Percentiles rank a stretch among this genome's conserved stretches.
Evolutionary conservation across 1,139 yeast species (phyloP).

Genomic region (Kodamaea anthophila): DNA sequence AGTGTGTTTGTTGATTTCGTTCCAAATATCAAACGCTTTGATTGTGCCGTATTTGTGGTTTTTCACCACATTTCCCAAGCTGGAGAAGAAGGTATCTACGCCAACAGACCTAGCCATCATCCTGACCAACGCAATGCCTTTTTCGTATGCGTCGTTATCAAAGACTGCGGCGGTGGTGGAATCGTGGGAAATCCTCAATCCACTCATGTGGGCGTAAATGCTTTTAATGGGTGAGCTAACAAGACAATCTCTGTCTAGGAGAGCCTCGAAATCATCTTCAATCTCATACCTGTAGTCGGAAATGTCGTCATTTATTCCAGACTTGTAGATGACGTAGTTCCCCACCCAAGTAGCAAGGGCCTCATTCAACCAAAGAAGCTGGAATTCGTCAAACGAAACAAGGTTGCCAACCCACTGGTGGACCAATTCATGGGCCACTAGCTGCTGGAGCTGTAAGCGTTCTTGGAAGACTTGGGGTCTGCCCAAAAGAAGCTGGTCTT

Average conservation of each 20-base stretch:
- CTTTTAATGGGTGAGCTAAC: constrained; percentile 21
- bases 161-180: constrained; percentile 39
- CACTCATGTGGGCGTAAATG: constrained; percentile 22
- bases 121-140: constrained; percentile 57
- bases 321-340: constrained; percentile 30
- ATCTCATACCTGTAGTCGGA: constrained; percentile 31
- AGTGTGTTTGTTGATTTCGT: constrained; percentile 24
- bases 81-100: constrained; percentile 23
- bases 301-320: constrained; percentile 22
- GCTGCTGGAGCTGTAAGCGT: constrained; percentile 35
- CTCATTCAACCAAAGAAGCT: constrained; percentile 66
- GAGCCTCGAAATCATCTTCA: constrained; percentile 21
- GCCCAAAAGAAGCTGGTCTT: constrained; percentile 42
- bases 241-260: constrained; percentile 38
- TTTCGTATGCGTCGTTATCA: constrained; percentile 52
- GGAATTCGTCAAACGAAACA: constrained; percentile 63
- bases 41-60: constrained; percentile 31
- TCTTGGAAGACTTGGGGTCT: not conserved
- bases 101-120: constrained; percentile 45
- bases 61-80: constrained; percentile 39
- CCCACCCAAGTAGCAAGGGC: constrained; percentile 70
- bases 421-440: constrained; percentile 63
- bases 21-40: constrained; percentile 57
- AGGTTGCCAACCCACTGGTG: constrained; percentile 77
- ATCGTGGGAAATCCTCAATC: constrained; percentile 31